Conservation (phyloP, 1,139 yeast genomes). For the Candida frijolesensis region DNA sequence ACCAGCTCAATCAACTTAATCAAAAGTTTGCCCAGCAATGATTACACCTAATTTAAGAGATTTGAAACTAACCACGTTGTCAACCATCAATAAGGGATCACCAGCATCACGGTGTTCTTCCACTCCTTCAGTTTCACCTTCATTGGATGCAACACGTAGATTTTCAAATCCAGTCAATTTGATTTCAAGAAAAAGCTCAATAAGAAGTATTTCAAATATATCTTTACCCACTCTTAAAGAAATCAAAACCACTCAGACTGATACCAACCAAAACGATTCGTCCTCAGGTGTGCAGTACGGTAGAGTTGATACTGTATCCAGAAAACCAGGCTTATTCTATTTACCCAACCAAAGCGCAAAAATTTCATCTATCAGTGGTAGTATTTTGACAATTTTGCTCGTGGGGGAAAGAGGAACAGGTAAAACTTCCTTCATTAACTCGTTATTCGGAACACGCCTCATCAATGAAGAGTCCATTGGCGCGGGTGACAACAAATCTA, state of each 20-base stretch:
- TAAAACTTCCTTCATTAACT: conserved; percentile 77
- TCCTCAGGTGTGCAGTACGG: neutral
- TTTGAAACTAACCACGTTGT: neutral
- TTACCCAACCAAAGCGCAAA: conserved; percentile 31
- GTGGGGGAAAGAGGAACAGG: conserved; percentile 82
- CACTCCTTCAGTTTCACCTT: neutral
- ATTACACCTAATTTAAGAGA: conserved; percentile 1
- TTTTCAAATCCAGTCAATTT: conserved; percentile 3
- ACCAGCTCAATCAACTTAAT: neutral
- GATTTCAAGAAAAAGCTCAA: neutral
- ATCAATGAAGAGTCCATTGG: conserved; percentile 4
- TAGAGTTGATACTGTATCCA: neutral
- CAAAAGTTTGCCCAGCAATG: neutral
- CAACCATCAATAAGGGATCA: neutral
- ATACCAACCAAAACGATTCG: neutral
- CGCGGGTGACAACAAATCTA: conserved; percentile 7
- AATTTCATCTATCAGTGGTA: conserved; percentile 29
- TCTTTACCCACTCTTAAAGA: neutral
- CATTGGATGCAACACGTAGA: neutral
- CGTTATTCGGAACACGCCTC: conserved; percentile 35
- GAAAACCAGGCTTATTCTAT: conserved; percentile 22
- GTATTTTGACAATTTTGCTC: conserved; percentile 62
- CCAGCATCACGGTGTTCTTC: neutral
- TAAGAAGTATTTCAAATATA: neutral
- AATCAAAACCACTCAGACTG: neutral